These are phyloP conservation scores for Epichloe typhina DNA, from an alignment of 2,329 filamentous ascomycete genomes.

Conservation along the genomic window DNA sequence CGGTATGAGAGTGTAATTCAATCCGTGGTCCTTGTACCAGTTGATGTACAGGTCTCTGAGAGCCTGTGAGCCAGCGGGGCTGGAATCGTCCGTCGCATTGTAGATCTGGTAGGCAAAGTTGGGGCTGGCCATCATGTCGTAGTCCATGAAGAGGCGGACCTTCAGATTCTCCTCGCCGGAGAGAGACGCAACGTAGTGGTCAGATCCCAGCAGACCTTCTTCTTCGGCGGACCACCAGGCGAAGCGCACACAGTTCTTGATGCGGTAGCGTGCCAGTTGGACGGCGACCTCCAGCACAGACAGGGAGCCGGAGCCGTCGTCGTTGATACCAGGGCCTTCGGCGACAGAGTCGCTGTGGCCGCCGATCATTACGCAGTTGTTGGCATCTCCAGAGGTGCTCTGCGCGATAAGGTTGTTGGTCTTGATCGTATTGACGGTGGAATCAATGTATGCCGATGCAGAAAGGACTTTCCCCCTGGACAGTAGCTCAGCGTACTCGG, in stretches of 20 bases:
- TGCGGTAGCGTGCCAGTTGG: constrained; percentile 41
- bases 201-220: constrained; percentile 51
- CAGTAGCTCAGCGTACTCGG: constrained; percentile 40
- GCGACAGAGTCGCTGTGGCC: constrained; percentile 50
- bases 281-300: constrained; percentile 49
- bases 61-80: constrained; percentile 58
- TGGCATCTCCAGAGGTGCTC: constrained; percentile 42
- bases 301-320: constrained; percentile 57
- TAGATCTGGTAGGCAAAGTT: constrained; percentile 59
- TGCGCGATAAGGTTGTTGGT: constrained; percentile 52
- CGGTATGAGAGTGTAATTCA: constrained; percentile 56
- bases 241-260: constrained; percentile 54
- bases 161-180: constrained; percentile 44
- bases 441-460: constrained; percentile 46
- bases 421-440: constrained; percentile 37
- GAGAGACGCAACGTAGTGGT: constrained; percentile 44
- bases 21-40: constrained; percentile 48
- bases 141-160: constrained; percentile 56
- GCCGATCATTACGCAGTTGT: constrained; percentile 54
- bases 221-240: constrained; percentile 58
- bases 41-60: constrained; percentile 54
- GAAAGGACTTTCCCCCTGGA: constrained; percentile 32
- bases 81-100: constrained; percentile 55
- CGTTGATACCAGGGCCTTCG: constrained; percentile 62
- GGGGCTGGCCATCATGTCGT: constrained; percentile 55